These are phyloP conservation scores for Fusarium solani-melongenae DNA, from an alignment of 2,329 filamentous ascomycete species.

Conservation along the genomic window DNA sequence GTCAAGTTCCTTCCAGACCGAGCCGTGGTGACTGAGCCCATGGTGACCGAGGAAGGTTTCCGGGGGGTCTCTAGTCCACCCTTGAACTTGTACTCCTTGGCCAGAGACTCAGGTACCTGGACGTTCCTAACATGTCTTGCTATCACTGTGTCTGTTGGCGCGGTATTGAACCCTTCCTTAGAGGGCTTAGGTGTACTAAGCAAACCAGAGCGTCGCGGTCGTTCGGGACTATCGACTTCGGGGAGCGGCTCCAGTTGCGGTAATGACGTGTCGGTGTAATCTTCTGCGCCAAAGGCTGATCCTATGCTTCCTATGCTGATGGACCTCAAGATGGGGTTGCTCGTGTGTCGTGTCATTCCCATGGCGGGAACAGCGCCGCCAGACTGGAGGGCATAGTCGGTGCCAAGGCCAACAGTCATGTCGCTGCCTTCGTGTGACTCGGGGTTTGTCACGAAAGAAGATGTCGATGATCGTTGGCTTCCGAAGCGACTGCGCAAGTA, in stretches of 20 bases:
- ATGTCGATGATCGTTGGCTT: slow-evolving; percentile 70
- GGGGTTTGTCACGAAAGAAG: slow-evolving; percentile 66
- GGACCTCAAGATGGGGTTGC: slow-evolving; percentile 74
- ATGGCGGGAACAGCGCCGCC: slow-evolving; percentile 76
- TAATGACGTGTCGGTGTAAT: slow-evolving; percentile 58
- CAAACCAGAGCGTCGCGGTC: slow-evolving; percentile 54
- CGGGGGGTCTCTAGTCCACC: slow-evolving; percentile 71
- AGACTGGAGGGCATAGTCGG: slow-evolving; percentile 85
- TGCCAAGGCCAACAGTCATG: slow-evolving; percentile 72
- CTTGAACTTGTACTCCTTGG: slow-evolving; percentile 85
- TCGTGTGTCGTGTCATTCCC: slow-evolving; percentile 61
- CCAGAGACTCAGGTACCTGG: slow-evolving; percentile 88
- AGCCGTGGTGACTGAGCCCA: slow-evolving; percentile 59
- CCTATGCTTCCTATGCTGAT: slow-evolving; percentile 92
- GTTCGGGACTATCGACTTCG: slow-evolving; percentile 58
- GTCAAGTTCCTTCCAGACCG: slow-evolving; percentile 80
- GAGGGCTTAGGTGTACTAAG: slow-evolving; percentile 78
- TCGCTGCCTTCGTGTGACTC: slow-evolving; percentile 76
- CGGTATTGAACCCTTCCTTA: slow-evolving; percentile 63
- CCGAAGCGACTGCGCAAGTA: slow-evolving; percentile 68
- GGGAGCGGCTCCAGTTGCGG: slow-evolving; percentile 62
- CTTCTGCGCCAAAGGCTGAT: slow-evolving; percentile 72
- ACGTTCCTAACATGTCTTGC: slow-evolving; percentile 90
- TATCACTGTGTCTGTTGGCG: slow-evolving; percentile 88
- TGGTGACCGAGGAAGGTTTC: slow-evolving; percentile 60